Base-by-base conservation (phyloP, 768 basidiomycete species). In the Exsudoporus frostii region DNA sequence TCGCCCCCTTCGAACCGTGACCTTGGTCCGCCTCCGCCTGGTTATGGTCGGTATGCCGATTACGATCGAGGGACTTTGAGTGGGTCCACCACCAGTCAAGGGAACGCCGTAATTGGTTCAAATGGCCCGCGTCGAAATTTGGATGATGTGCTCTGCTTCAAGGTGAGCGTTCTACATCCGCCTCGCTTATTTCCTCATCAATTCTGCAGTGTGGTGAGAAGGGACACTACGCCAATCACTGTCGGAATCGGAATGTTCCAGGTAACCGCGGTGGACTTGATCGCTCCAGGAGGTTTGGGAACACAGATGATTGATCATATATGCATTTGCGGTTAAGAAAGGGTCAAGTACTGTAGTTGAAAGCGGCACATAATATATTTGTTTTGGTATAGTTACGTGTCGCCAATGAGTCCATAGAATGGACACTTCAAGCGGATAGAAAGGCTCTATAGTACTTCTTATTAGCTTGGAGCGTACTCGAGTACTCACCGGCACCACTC, bases 211-310 rank as follows among this genome's bases (percentile, higher is more conserved):
- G 94, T 64, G 91, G 91, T 34, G 86, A 92, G 69, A 87, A 88
- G 60, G 96, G 96, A 1, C 96, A 98, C 66, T 96, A 96, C 65
- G 95, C 95, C 19, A 96, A 97, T 67, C 85, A 90, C 62, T 97
- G 95, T 71, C 82, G 87, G 38, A 94, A 94, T 68, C 76, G 89
- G 51, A 94, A 93, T 67, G 87, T 92, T 22, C 93, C 93, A 25
- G 93, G 93, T 13, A 92, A 91, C 67, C 80, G 93, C 45, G 93
- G 93, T 51, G 93, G 93, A 8, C 72, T 84, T 43, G 90, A 90
- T 59, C 78, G 79, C 42, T 59, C 69, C 24, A 71, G 32, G 57
- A 69, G 69, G 51, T 72, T 49, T 53, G 66, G 57, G 30, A 69
- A 58, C 25, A 58, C 56, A 6, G 69, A 70, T 3, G 69, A 70